Evolutionary conservation across 306 rosid genomes (phyloP).

Genomic region (Canavalia ensiformis): DNA sequence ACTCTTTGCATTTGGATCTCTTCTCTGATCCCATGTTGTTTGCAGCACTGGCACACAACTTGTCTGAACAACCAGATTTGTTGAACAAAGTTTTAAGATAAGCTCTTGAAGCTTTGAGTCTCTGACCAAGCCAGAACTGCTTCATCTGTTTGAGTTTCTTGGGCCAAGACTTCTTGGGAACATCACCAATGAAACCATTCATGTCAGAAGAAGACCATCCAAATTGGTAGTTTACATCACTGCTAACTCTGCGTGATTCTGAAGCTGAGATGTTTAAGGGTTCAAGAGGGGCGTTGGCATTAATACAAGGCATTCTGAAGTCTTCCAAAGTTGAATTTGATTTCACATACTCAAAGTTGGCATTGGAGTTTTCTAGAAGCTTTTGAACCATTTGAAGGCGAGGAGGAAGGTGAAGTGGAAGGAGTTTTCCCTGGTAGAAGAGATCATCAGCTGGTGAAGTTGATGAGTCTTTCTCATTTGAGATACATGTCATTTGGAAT

Average conservation of each 20-base stretch:
- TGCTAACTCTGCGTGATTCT: slow-evolving; percentile 77
- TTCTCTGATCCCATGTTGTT: slow-evolving; percentile 51
- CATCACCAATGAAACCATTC: slow-evolving; percentile 49
- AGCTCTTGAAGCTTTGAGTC: slow-evolving; percentile 73
- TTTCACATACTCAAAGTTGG: slow-evolving; percentile 43
- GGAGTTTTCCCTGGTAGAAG: slow-evolving; percentile 96
- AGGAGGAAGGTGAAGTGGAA: slow-evolving; percentile 96
- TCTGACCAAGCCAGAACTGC: slow-evolving; percentile 64
- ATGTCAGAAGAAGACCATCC: slow-evolving; percentile 59
- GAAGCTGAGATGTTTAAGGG: slow-evolving; percentile 66
- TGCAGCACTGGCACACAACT: slow-evolving; percentile 58
- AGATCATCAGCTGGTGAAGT: slow-evolving; percentile 93
- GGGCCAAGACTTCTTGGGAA: slow-evolving; percentile 69
- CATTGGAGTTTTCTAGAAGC: slow-evolving; percentile 59
- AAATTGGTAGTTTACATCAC: slow-evolving; percentile 62
- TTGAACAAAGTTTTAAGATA: slow-evolving; percentile 74
- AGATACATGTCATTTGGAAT: slow-evolving; percentile 78
- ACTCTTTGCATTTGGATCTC: slow-evolving; percentile 44
- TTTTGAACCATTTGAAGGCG: slow-evolving; percentile 89
- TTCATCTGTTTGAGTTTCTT: slow-evolving; percentile 76
- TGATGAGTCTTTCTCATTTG: slow-evolving; percentile 57
- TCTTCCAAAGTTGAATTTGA: slow-evolving; percentile 51
- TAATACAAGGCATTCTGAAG: slow-evolving; percentile 51
- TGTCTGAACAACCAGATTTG: slow-evolving; percentile 74
- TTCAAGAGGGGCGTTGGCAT: slow-evolving; percentile 56